Evolutionary conservation across 345 rosid genomes (phyloP).

Genomic region (Linum usitatissimum): DNA sequence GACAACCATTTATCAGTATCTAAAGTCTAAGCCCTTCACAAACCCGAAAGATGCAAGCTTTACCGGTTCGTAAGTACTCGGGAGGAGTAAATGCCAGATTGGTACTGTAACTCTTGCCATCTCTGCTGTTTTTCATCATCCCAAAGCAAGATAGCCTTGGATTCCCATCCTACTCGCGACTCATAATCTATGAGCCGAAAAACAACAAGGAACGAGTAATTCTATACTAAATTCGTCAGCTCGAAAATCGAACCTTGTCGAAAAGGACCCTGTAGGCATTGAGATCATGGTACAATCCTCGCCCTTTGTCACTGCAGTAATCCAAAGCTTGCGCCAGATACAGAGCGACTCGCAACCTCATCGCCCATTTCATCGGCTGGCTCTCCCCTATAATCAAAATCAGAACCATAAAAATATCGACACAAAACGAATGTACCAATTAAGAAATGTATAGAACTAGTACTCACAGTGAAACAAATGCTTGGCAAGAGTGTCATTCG

Average conservation of each 20-base stretch:
- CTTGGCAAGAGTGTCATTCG: constrained; percentile 3
- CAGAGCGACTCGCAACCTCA: constrained; percentile 5
- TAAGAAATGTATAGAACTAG: background rate
- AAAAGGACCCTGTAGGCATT: constrained; percentile 6
- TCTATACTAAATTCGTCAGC: background rate
- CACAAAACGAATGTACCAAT: no score
- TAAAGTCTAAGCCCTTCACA: no score
- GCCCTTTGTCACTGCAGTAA: background rate
- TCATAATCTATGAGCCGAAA: background rate
- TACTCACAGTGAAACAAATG: constrained; percentile 1
- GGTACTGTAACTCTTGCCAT: constrained; percentile 6
- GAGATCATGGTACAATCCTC: constrained; percentile 1
- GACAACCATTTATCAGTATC: no score
- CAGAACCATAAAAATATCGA: background rate
- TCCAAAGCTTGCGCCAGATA: constrained; percentile 1
- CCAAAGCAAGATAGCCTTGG: constrained; percentile 4
- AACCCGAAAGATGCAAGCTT: background rate
- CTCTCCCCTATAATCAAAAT: background rate
- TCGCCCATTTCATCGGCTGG: constrained; percentile 6
- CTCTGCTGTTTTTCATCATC: constrained; percentile 5
- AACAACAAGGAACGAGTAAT: background rate
- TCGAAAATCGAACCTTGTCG: background rate
- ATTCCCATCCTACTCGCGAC: background rate
- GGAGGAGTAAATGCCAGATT: constrained; percentile 3
- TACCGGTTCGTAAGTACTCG: constrained; percentile 2